A percentile compares a stretch with the other conserved stretches of the same genome.
phyloP scores from a whole-genome alignment of 2,329 filamentous ascomycete genomes.

The Fusarium torreyae region DNA sequence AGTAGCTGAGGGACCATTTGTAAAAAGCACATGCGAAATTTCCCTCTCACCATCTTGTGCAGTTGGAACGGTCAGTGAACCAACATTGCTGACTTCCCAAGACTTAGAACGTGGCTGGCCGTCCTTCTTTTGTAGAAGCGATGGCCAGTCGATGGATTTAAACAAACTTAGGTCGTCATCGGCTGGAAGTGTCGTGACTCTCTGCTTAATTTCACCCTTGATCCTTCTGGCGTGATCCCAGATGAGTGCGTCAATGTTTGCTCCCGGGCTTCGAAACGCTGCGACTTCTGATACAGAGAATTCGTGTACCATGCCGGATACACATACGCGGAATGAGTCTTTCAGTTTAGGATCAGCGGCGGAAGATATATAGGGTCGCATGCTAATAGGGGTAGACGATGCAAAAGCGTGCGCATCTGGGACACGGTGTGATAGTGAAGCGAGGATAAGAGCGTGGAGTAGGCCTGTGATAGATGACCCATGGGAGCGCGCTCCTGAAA shows the following conservation, averaged over 20 bases:
- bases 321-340: conserved; percentile 57
- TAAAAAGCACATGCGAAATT: conserved; percentile 64
- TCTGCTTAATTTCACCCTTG: conserved; percentile 55
- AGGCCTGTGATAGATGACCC: conserved; percentile 64
- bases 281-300: conserved; percentile 48
- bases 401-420: conserved; percentile 56
- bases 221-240: conserved; percentile 60
- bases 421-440: conserved; percentile 58
- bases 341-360: conserved; percentile 50
- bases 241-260: conserved; percentile 51
- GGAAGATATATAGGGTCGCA: conserved; percentile 57
- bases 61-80: conserved; percentile 54
- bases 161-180: conserved; percentile 63
- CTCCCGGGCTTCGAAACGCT: conserved; percentile 44
- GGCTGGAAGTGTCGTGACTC: conserved; percentile 54
- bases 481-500: conserved; percentile 59
- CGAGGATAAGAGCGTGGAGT: conserved; percentile 62
- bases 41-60: conserved; percentile 47
- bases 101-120: conserved; percentile 60
- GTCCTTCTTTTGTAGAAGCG: conserved; percentile 59
- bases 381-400: conserved; percentile 61
- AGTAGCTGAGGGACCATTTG: conserved; percentile 63
- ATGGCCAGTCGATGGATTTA: conserved; percentile 61
- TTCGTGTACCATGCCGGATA: conserved; percentile 55
- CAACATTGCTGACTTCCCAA: conserved; percentile 70